Evolutionary conservation across 495 filamentous ascomycete species (phyloP), one percentile per base, ranked within the genome.

Genomic region (Neurospora tetraspora): DNA sequence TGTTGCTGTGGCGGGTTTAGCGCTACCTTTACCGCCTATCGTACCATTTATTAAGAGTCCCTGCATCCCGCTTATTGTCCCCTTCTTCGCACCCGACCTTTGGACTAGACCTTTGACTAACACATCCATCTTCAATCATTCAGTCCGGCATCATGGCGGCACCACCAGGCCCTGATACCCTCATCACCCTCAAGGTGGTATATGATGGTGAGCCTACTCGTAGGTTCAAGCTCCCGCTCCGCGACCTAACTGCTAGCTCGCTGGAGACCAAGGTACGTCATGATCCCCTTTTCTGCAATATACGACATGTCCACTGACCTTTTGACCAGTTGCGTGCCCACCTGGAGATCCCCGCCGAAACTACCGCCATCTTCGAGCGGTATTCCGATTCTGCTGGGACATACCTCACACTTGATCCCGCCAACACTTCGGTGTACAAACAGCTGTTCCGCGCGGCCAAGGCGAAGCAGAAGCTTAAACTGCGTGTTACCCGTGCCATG

Each of bases 361-460:
- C 89, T 71, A 83, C 89, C 69, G 89, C 92, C 79, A 79, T 92
- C 76, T 91, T 98, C 77, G 96, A 99, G 86, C 93, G 96, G 65
- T 99, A 94, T 83, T 98, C 96, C 71, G 96, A 99, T 80, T 97
- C 94, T 78, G 93, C 94, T 73, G 89, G 86, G 37, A 85, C 89
- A 75, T 98, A 91, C 82, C 86, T 98, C 74, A 85, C 85, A 10
- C 89, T 99, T 53, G 92, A 98, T 81, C 85, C 88, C 69, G 84
- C 85, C 78, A 97, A 98, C 75, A 81, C 86, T 2, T 85, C 91
- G 34, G 92, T 97, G 71, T 98, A 97, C 88, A 99, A 98, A 84
- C 94, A 97, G 81, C 90, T 99, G 45, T 94, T 94, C 80, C 92
- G 96, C 75, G 96, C 96, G 78, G 96, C 96, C 73, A 99, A 98